A percentile compares a stretch with the other conserved stretches of the same genome.
Evolutionary conservation across 768 basidiomycete genomes (phyloP).

Genomic region (Pulveroboletus ravenelii): DNA sequence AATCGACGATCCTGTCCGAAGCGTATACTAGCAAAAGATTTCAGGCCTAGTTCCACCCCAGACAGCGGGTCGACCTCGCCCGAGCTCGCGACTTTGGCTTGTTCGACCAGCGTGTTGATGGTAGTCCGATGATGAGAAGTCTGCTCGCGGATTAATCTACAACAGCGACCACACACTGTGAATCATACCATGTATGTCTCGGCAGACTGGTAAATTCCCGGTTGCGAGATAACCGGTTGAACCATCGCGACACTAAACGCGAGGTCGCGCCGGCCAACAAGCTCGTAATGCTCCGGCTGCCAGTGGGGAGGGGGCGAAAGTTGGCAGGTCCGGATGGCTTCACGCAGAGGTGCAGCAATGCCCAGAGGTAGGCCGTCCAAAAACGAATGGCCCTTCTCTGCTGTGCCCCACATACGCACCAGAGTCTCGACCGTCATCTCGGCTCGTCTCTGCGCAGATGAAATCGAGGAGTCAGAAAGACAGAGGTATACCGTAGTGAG

Average conservation of each 20-base stretch:
- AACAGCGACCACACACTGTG: not conserved
- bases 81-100: conserved; percentile 45
- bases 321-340: conserved; percentile 83
- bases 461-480: conserved; percentile 49
- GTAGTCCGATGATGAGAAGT: conserved; percentile 47
- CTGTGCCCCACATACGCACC: conserved; percentile 37
- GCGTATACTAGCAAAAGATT: conserved; percentile 76
- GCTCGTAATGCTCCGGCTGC: conserved; percentile 42
- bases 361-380: conserved; percentile 62
- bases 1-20: conserved; percentile 88
- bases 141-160: conserved; percentile 33
- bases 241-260: conserved; percentile 30
- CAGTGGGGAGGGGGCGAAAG: conserved; percentile 70
- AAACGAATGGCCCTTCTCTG: conserved; percentile 42
- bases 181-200: conserved; percentile 30
- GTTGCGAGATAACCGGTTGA: conserved; percentile 28
- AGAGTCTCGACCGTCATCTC: conserved; percentile 58
- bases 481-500: conserved; percentile 55
- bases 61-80: conserved; percentile 58
- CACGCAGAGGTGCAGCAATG: conserved; percentile 72
- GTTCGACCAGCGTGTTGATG: conserved; percentile 47
- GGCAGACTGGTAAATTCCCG: conserved; percentile 27
- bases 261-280: conserved; percentile 30
- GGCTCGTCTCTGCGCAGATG: conserved; percentile 57
- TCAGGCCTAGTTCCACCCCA: conserved; percentile 67